Evolutionary conservation across 2,329 filamentous ascomycete genomes (phyloP).

Genomic region (Aureobasidium melanogenum): DNA sequence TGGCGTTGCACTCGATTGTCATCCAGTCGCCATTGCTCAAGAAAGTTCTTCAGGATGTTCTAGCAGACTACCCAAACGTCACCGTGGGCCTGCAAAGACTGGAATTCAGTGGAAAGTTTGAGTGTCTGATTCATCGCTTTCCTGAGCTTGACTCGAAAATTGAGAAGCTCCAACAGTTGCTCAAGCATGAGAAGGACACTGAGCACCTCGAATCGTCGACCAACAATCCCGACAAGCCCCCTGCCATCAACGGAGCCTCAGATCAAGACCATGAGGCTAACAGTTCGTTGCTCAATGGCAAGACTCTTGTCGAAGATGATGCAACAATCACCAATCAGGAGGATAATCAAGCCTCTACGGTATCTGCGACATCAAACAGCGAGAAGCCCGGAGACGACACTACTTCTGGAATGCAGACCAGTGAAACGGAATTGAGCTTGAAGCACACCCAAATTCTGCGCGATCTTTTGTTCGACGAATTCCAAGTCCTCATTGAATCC

Average conservation of each 20-base stretch:
- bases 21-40: slow-evolving; percentile 56
- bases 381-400: neutral
- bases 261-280: neutral
- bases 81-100: slow-evolving; percentile 51
- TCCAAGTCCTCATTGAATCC: slow-evolving; percentile 32
- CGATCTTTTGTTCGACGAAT: slow-evolving; percentile 31
- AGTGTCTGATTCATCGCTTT: slow-evolving; percentile 60
- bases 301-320: neutral
- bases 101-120: slow-evolving; percentile 52
- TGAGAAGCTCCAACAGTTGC: slow-evolving; percentile 16
- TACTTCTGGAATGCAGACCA: neutral
- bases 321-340: neutral
- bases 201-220: neutral
- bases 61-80: slow-evolving; percentile 52
- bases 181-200: neutral
- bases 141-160: slow-evolving; percentile 34
- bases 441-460: slow-evolving; percentile 32
- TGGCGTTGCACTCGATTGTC: slow-evolving; percentile 54
- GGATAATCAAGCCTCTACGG: no score
- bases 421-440: slow-evolving; percentile 16
- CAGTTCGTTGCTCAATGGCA: neutral
- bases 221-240: neutral
- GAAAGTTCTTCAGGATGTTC: slow-evolving; percentile 44
- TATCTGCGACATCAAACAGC: neutral
- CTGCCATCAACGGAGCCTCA: neutral